Percentiles rank a stretch among this genome's conserved stretches.
Evolutionary conservation across 495 filamentous ascomycete genomes (phyloP).

Genomic region (Chaetomium cochliodes): DNA sequence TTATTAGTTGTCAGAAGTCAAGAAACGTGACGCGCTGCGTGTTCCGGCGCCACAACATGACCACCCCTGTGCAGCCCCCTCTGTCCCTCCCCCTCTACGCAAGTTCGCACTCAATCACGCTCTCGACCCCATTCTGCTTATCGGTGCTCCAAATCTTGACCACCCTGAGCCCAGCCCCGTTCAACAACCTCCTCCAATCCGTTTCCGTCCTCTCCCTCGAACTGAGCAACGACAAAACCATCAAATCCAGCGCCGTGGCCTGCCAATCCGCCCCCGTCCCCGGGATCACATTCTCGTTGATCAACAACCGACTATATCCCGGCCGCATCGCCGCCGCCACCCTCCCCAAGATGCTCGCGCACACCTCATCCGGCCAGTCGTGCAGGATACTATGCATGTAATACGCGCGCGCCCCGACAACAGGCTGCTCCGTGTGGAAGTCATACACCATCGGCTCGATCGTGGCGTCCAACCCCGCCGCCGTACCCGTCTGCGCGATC

Average conservation of each 20-base stretch:
- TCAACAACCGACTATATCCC: constrained; percentile 48
- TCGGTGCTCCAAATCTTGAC: constrained; percentile 35
- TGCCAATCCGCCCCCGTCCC: constrained; percentile 42
- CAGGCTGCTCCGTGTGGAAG: constrained; percentile 42
- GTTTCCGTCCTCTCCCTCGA: constrained; percentile 33
- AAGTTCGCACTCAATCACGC: constrained; percentile 42
- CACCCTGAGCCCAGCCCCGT: constrained; percentile 41
- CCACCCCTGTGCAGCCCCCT: too few species aligned
- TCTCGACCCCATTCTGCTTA: constrained; percentile 37
- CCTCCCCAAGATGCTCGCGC: constrained; percentile 38
- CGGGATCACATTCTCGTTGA: constrained; percentile 55
- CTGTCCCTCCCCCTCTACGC: not conserved
- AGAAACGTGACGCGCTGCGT: too few species aligned
- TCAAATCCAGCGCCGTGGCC: constrained; percentile 43
- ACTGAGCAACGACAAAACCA: constrained; percentile 30
- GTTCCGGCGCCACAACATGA: too few species aligned
- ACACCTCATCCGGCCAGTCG: constrained; percentile 49
- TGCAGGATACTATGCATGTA: constrained; percentile 49
- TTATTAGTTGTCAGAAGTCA: too few species aligned
- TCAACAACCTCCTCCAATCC: constrained; percentile 30
- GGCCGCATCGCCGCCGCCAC: constrained; percentile 44
- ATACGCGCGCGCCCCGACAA: constrained; percentile 46
- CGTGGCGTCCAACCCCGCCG: constrained; percentile 22
- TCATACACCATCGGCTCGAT: constrained; percentile 40
- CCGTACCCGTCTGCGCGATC: constrained; percentile 25